Base-by-base conservation (phyloP, 441 rosid species). In the Syzygium malaccense region DNA sequence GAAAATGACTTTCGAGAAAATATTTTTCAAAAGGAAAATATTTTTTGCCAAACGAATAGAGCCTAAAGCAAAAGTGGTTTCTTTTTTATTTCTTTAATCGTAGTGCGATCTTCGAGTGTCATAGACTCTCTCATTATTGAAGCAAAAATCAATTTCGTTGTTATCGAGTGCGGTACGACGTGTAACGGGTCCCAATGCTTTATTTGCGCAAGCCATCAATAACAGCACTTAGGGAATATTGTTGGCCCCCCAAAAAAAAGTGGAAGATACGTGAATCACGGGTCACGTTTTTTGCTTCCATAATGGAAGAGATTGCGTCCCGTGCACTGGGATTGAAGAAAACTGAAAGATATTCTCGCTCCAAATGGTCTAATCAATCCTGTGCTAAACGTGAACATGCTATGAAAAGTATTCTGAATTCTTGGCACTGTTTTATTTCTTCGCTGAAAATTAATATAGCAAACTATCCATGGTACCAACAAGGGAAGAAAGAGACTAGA, bases 221-320 rank as follows among this genome's bases (percentile, higher is more conserved):
- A 13, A 28, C 66, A 28, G 8, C 32, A 1, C 66, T 28, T 60
- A n/a, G 32, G 32, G 18, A 60, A 60, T 60, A 60, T 26, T 13
- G 32, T 60, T 28, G 2, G 68, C 68, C 68, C 68, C 30, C 17
- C 32, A 6, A 60, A 60, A 28, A 55, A 60, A 60, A 5, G 32
- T 60, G 28, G 8, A 28, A 60, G 32, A 60, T 28, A 60, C 68
- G 68, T 0, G 32, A 60, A 60, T 28, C 68, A 60, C 0, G 32
- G n/a, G 68, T 18, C 32, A 3, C 14, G 68, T 60, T 60, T n/a
- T 60, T 6, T 0, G 18, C 9, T 60, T 60, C 68, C 18, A 60
- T 17, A 14, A 1, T 28, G 33, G 32, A 60, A 60, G 68, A 60
- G 4, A 15, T 28, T 14, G 68, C 30, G 32, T 60, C 32, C 68